These are phyloP conservation scores for Pseudognaphalium luteoalbum DNA, from an alignment of 129 eudicot species.

Conservation along the genomic window DNA sequence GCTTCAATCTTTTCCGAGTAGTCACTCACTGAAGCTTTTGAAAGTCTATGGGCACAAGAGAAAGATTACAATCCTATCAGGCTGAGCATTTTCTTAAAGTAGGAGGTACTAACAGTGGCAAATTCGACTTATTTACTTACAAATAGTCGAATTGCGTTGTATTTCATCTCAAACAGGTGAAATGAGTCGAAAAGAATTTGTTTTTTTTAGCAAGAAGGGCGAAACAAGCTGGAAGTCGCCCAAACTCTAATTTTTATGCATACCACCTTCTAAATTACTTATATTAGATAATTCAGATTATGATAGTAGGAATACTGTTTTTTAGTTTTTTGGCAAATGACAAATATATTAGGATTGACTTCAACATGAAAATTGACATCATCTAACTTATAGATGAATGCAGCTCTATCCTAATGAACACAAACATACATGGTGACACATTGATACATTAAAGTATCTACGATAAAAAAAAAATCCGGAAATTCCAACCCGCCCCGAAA, in stretches of 20 bases:
- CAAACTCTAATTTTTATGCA: neutral
- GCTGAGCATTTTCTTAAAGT: slow-evolving; percentile 3
- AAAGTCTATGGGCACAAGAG: slow-evolving; percentile 48
- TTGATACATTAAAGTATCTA: no score
- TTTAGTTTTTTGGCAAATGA: no score
- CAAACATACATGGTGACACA: no score
- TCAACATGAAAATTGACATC: no score
- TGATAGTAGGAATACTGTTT: no score
- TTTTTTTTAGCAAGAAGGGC: neutral
- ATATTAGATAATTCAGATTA: neutral
- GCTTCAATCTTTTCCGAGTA: slow-evolving; percentile 87
- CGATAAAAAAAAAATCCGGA: no score
- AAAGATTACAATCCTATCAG: slow-evolving; percentile 5
- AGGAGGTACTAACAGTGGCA: neutral
- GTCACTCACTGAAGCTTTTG: slow-evolving; percentile 65
- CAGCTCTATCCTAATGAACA: no score
- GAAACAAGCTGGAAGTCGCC: neutral
- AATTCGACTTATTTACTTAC: neutral
- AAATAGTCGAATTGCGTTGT: neutral
- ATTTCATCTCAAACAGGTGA: neutral
- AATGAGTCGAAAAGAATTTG: neutral
- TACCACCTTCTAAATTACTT: neutral
- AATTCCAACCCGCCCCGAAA: neutral
- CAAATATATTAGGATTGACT: no score
- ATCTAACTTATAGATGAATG: no score